A percentile compares a stretch with the other conserved stretches of the same genome.
phyloP scores from a whole-genome alignment of 2,329 filamentous ascomycete species.

The Tolypocladium tundrense region DNA sequence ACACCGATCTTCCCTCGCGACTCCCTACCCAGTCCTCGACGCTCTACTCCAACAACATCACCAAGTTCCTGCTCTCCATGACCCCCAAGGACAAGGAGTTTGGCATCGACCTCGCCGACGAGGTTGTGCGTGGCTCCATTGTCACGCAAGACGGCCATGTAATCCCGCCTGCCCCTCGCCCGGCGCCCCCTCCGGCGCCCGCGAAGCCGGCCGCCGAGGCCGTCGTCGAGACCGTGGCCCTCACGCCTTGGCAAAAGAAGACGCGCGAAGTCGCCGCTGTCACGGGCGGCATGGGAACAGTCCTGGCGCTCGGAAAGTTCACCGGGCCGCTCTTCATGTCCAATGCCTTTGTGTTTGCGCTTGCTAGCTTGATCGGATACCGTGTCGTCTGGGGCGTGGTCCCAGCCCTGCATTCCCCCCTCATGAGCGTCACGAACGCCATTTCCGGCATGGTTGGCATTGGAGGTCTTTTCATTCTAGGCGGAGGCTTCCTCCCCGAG shows the following conservation, averaged over 20 bases:
- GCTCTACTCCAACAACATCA: slow-evolving; percentile 88
- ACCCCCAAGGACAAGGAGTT: slow-evolving; percentile 67
- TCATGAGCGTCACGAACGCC: slow-evolving; percentile 91
- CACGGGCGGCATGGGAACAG: slow-evolving; percentile 67
- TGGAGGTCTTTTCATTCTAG: slow-evolving; percentile 81
- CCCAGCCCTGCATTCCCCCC: slow-evolving; percentile 73
- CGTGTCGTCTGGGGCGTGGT: slow-evolving; percentile 79
- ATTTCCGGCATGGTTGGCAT: slow-evolving; percentile 89
- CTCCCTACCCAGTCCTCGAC: slow-evolving; percentile 84
- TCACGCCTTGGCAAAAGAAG: slow-evolving; percentile 76
- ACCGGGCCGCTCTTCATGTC: slow-evolving; percentile 80
- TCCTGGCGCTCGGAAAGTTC: slow-evolving; percentile 66
- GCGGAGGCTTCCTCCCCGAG: slow-evolving; percentile 66
- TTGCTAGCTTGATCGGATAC: slow-evolving; percentile 80
- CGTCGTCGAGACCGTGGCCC: slow-evolving; percentile 41
- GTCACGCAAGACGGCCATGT: slow-evolving; percentile 71
- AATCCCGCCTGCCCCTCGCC: slow-evolving; percentile 63
- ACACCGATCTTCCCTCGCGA: slow-evolving; percentile 79
- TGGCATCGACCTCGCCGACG: slow-evolving; percentile 70
- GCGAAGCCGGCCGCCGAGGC: slow-evolving; percentile 36
- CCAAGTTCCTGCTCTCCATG: slow-evolving; percentile 78
- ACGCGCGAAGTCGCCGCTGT: slow-evolving; percentile 65
- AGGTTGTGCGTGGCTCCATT: slow-evolving; percentile 77
- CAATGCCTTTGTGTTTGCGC: slow-evolving; percentile 74
- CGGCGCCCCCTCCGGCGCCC: slow-evolving; percentile 45